Percentiles rank a stretch among this genome's conserved stretches.
Evolutionary conservation across 2,329 filamentous ascomycete species (phyloP).

Genomic region (Scytalidium sp.): DNA sequence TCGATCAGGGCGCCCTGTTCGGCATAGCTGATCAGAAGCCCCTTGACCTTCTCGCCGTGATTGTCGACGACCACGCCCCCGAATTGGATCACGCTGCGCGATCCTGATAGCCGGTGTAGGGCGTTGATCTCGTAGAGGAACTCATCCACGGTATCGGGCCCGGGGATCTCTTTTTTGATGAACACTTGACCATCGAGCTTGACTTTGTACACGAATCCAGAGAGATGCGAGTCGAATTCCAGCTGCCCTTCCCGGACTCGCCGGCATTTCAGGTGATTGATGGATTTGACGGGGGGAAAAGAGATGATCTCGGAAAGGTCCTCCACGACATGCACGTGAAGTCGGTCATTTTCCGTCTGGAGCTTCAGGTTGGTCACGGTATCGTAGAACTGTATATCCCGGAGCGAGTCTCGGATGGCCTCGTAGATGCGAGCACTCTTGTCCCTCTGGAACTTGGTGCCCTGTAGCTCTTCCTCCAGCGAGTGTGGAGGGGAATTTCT

Average conservation of each 20-base stretch:
- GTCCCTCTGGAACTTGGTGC: constrained; percentile 80
- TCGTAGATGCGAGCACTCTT: constrained; percentile 94
- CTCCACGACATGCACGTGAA: constrained; percentile 97
- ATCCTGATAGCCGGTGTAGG: constrained; percentile 71
- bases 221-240: constrained; percentile 87
- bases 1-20: constrained; percentile 86
- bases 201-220: constrained; percentile 96
- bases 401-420: constrained; percentile 84
- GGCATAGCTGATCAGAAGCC: constrained; percentile 84
- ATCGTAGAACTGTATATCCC: constrained; percentile 93
- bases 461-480: constrained; percentile 77
- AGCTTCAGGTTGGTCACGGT: constrained; percentile 95
- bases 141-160: constrained; percentile 91
- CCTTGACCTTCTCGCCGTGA: constrained; percentile 70
- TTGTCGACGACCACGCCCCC: constrained; percentile 88
- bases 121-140: constrained; percentile 98
- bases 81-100: constrained; percentile 77
- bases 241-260: constrained; percentile 71
- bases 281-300: constrained; percentile 71
- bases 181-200: constrained; percentile 62
- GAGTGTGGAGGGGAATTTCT: constrained; percentile 75
- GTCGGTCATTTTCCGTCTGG: constrained; percentile 78
- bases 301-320: constrained; percentile 85
- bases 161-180: constrained; percentile 98
- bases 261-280: constrained; percentile 68